Percentiles rank a stretch among this genome's conserved stretches.
Conservation (phyloP, 805 yeast genomes). For the Wickerhamiella azyma region DNA sequence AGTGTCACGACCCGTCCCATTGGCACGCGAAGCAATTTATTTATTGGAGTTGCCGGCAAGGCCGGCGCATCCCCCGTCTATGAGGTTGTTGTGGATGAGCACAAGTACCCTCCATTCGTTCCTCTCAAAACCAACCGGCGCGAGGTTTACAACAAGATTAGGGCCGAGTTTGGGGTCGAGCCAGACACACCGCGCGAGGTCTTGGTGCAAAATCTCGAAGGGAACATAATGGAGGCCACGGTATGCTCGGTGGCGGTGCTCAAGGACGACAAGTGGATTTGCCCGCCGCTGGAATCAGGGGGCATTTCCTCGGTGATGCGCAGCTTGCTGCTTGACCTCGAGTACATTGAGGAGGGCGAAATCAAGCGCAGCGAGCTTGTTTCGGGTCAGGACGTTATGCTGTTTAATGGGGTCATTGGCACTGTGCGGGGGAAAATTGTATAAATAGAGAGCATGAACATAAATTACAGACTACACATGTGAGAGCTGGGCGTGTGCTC, state of each 20-base stretch:
- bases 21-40: slow-evolving; percentile 21
- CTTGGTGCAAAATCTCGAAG: slow-evolving; percentile 46
- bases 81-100: slow-evolving; percentile 49
- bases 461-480: no score
- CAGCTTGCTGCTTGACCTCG: slow-evolving; percentile 43
- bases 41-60: slow-evolving; percentile 19
- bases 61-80: slow-evolving; percentile 29
- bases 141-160: slow-evolving; percentile 45
- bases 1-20: slow-evolving; percentile 27
- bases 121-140: slow-evolving; percentile 75
- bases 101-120: slow-evolving; percentile 31
- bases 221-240: slow-evolving; percentile 65
- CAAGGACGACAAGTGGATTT: slow-evolving; percentile 48
- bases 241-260: slow-evolving; percentile 65
- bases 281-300: slow-evolving; percentile 66
- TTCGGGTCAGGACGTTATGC: slow-evolving; percentile 54
- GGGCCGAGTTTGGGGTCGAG: slow-evolving; percentile 31
- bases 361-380: slow-evolving; percentile 34
- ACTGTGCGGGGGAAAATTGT: slow-evolving; percentile 24
- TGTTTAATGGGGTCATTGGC: slow-evolving; percentile 79
- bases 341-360: slow-evolving; percentile 40
- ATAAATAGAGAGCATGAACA: neutral
- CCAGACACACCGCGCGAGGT: slow-evolving; percentile 39
- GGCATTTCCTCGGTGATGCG: slow-evolving; percentile 78
- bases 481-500: no score